Evolutionary conservation across 2,329 filamentous ascomycete species (phyloP), one percentile per base, ranked within the genome.

Genomic region (Leptosphaerulina australis): DNA sequence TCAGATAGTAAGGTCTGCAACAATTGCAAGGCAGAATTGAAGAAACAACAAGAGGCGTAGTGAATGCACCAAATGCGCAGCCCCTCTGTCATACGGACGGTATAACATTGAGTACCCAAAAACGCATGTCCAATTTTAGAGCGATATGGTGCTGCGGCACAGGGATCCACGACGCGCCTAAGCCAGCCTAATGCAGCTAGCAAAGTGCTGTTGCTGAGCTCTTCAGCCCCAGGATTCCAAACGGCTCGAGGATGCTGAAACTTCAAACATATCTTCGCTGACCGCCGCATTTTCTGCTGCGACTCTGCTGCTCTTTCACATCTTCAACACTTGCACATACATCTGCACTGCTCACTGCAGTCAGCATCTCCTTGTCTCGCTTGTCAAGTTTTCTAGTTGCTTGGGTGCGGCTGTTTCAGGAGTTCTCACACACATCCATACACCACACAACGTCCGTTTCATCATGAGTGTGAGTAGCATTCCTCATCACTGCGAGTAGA

Each of bases 391-490:
- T 39, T 37, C 44, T 21, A 46, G 41, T 34, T 51, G 50, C 26
- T 45, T 53, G 44, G 45, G 35, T 49, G 45, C 59, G 47, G 50
- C 53, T 61, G 68, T 73, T 63, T 72, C 70, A 73, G 69, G 68
- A 69, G 67, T 49, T 34, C 44, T 57, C 59, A 58, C 61, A 56
- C 49, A 53, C 50, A 60, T 52, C 58, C 62, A 61, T 59, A 60
- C 57, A 62, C 64, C 68, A 69, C 59, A 69, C 68, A 45, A 41
- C 44, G 50, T 56, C 59, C 43, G 68, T 72, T 71, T 71, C 70
- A 73, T 59, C 60, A 73, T 73, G 70, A 73, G 69, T 59, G 70
- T 73, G 64, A 66, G 69, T 62, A 33, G 21, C 45, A 52, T 53
- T 61, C 51, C 56, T 56, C 53, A 41, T 49, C 33, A 36, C 52